Percentiles rank a stretch among this genome's conserved stretches.
phyloP scores from a whole-genome alignment of 495 filamentous ascomycete species.

The Aspergillus bridgeri region DNA sequence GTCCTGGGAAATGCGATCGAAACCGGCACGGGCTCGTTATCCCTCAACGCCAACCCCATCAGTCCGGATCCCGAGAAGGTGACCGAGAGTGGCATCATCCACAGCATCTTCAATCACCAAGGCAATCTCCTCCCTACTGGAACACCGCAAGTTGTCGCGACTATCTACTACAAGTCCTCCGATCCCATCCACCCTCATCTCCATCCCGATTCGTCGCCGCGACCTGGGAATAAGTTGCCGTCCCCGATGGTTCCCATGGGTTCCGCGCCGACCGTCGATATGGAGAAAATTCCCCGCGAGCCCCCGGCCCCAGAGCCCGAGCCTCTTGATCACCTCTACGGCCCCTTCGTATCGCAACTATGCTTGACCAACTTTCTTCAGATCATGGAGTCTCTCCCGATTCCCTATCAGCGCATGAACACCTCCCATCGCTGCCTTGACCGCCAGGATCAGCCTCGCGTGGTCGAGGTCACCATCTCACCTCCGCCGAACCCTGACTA shows the following conservation, averaged over 20 bases:
- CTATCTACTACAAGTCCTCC: slow-evolving; percentile 46
- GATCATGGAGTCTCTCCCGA: slow-evolving; percentile 66
- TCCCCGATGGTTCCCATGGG: slow-evolving; percentile 41
- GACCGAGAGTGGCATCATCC: slow-evolving; percentile 43
- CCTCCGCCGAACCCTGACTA: slow-evolving; percentile 65
- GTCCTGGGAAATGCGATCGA: slow-evolving; percentile 31
- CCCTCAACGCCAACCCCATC: slow-evolving; percentile 39
- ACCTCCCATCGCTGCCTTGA: slow-evolving; percentile 72
- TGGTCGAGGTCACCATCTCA: slow-evolving; percentile 69
- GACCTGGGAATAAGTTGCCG: slow-evolving; percentile 33
- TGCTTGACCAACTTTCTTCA: slow-evolving; percentile 81
- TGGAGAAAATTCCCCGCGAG: slow-evolving; percentile 69
- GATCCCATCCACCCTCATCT: slow-evolving; percentile 42
- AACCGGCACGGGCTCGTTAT: slow-evolving; percentile 16
- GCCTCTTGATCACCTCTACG: slow-evolving; percentile 72
- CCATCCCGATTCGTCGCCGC: slow-evolving; percentile 36
- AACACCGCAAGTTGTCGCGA: slow-evolving; percentile 42
- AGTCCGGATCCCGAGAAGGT: slow-evolving; percentile 42
- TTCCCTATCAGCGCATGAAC: slow-evolving; percentile 54
- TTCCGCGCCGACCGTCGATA: slow-evolving; percentile 61
- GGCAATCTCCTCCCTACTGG: slow-evolving; percentile 34
- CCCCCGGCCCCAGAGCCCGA: slow-evolving; percentile 61
- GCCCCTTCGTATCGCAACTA: slow-evolving; percentile 70
- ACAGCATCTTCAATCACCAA: slow-evolving; percentile 43
- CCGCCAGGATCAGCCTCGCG: slow-evolving; percentile 54